Evolutionary conservation across 208 protist genomes (phyloP).

Genomic region (Novymonas esmeraldas): DNA sequence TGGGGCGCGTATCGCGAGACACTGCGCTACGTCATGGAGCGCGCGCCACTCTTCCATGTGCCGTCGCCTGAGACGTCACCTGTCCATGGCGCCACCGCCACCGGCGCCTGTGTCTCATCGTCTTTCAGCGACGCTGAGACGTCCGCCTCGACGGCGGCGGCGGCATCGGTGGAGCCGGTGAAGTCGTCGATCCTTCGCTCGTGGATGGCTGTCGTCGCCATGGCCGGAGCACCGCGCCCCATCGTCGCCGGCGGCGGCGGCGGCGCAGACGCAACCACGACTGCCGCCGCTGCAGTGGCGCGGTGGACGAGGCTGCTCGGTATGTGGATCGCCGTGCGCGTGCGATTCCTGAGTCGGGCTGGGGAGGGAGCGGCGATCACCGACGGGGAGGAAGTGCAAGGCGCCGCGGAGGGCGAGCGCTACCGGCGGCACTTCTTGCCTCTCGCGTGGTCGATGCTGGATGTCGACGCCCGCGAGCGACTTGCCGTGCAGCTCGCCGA

Average conservation of each 20-base stretch:
- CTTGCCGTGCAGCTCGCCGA: not conserved
- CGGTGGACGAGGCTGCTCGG: constrained; percentile 9
- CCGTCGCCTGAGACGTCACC: not conserved
- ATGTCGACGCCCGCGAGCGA: not conserved
- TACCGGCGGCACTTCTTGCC: constrained; percentile 16
- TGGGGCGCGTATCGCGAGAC: constrained; percentile 16
- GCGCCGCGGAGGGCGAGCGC: not conserved
- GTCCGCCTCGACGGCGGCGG: not conserved
- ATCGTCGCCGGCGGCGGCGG: not conserved
- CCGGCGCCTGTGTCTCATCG: not conserved
- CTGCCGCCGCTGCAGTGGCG: not conserved
- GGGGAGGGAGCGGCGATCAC: not conserved
- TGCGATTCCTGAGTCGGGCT: not conserved
- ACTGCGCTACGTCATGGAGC: constrained; percentile 7
- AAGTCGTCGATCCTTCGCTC: not conserved
- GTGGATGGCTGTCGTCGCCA: constrained; percentile 4
- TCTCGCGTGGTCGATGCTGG: constrained; percentile 19
- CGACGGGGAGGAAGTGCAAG: not conserved
- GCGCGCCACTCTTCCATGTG: constrained; percentile 5
- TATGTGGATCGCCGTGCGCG: constrained; percentile 13
- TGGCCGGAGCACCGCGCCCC: not conserved
- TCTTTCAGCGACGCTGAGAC: not conserved
- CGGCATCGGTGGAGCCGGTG: not conserved
- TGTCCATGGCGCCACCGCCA: not conserved
- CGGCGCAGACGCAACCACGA: not conserved